Evolutionary conservation across 2,329 filamentous ascomycete species (phyloP).

Genomic region (Coniosporium tulheliwenetii): DNA sequence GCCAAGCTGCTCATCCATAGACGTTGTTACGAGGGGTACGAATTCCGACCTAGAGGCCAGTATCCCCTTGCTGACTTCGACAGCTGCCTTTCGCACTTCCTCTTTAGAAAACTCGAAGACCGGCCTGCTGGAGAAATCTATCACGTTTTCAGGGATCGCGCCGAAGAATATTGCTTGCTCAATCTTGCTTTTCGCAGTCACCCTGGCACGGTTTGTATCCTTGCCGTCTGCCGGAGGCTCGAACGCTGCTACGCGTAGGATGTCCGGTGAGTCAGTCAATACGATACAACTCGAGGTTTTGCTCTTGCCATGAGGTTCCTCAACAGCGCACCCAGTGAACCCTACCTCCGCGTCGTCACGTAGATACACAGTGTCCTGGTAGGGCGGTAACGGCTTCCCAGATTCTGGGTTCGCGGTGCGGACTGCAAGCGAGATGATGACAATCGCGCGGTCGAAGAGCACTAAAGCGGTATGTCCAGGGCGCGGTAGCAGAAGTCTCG

Average conservation of each 20-base stretch:
- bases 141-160: constrained; percentile 62
- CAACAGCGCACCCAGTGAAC: constrained; percentile 33
- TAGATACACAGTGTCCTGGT: constrained; percentile 79
- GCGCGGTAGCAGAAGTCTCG: constrained; percentile 61
- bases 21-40: constrained; percentile 56
- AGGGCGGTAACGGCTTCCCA: constrained; percentile 32
- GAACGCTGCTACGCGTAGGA: constrained; percentile 37
- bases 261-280: constrained; percentile 41
- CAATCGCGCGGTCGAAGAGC: constrained; percentile 62
- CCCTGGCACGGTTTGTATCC: constrained; percentile 35
- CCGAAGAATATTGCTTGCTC: constrained; percentile 94
- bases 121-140: constrained; percentile 61
- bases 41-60: constrained; percentile 61
- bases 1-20: constrained; percentile 66
- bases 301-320: constrained; percentile 23
- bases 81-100: constrained; percentile 62
- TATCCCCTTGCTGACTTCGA: constrained; percentile 68
- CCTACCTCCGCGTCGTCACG: constrained; percentile 34
- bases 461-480: constrained; percentile 70
- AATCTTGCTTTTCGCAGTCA: constrained; percentile 76
- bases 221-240: constrained; percentile 49
- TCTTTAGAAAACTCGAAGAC: constrained; percentile 50
- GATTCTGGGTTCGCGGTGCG: constrained; percentile 13
- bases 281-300: constrained; percentile 27
- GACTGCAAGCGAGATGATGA: constrained; percentile 58